Base-by-base conservation (phyloP, 768 basidiomycete genomes). In the Termitomyces titanicus region DNA sequence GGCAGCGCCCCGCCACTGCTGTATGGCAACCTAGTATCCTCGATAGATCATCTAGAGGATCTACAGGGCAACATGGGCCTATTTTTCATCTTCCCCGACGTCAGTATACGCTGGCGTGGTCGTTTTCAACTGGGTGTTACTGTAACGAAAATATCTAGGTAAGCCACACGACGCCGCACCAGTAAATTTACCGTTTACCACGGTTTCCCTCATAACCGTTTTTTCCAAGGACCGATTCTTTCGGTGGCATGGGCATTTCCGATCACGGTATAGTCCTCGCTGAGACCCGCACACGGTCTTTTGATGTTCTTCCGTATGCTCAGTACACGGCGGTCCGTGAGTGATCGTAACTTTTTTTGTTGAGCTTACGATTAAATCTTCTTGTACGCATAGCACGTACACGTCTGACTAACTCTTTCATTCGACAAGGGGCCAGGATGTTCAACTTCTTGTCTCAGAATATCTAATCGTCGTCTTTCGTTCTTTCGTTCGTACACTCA, bases 71-170 rank as follows among this genome's bases (percentile, higher is more conserved):
- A 86, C 47, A 76, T 79, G 63, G 89, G 93, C n/a, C 74, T 91
- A 43, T 94, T 89, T 69, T 94, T 97, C 64, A 72, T 94, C 51
- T 97, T 95, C 64, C 87, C 94, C 7, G 94, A 97, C 70, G 91
- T 92, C 63, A 92, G 91, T 67, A 83, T 96, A 54, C 82, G 91
- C 17, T 81, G 81, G 74, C 77, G 82, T 24, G 94, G 94, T 8
- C 80, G 77, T 17, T 97, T 86, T 72, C 82, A 84, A 64, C 77
- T 95, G 52, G 82, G 84, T 49, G 79, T 93, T 52, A 85, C 81
- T 47, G 77, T 95, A 49, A 76, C 91, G 69, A 80, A 82, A 65
- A 81, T 91, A 63, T 86, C 85, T 62, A 83, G 82, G 93, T 86
- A 74, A 80, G 85, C 52, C 42, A 38, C 17, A 22, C 38, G 55